These are phyloP conservation scores for Sphagnum magellanicum DNA, from an alignment of 228 moss, liverwort and hornwort species.

Conservation along the genomic window DNA sequence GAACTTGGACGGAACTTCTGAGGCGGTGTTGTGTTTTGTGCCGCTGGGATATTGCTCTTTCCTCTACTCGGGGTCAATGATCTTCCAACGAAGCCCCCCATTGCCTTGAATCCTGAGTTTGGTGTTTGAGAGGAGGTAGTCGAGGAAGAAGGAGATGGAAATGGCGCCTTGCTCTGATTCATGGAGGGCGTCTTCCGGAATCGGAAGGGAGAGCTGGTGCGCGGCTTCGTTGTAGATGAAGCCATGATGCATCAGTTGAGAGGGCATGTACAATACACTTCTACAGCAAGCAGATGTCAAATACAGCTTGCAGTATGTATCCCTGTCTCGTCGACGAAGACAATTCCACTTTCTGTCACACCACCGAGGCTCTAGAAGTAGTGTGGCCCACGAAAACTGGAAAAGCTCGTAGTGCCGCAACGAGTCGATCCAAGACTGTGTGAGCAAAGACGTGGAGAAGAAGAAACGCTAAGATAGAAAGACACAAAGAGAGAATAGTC, in stretches of 20 bases:
- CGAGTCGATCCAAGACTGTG: too few relatives aligned
- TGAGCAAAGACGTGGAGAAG: too few relatives aligned
- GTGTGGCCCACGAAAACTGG: too few relatives aligned
- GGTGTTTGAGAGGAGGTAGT: conserved; percentile 44
- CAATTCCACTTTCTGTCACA: too few relatives aligned
- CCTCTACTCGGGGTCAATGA: conserved; percentile 71
- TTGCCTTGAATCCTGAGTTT: conserved; percentile 54
- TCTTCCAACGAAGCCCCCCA: conserved; percentile 45
- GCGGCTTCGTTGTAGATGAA: conserved; percentile 76
- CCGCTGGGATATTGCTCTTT: conserved; percentile 45
- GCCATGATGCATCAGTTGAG: conserved; percentile 39
- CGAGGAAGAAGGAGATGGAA: conserved; percentile 68
- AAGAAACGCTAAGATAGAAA: too few relatives aligned
- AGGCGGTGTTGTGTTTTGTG: conserved; percentile 56
- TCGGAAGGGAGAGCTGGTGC: conserved; percentile 89
- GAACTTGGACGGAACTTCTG: conserved; percentile 67
- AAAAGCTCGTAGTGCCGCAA: too few relatives aligned
- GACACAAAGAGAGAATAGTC: too few relatives aligned
- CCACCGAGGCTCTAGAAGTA: too few relatives aligned
- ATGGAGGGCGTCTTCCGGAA: conserved; percentile 77
- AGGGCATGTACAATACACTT: conserved; percentile 9
- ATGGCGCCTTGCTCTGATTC: conserved; percentile 45
- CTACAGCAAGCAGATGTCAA: neutral
- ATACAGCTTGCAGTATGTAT: too few relatives aligned
- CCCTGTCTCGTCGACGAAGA: too few relatives aligned